Evolutionary conservation across 2,329 filamentous ascomycete species (phyloP), one percentile per base, ranked within the genome.

Genomic region (Byssothecium circinans): DNA sequence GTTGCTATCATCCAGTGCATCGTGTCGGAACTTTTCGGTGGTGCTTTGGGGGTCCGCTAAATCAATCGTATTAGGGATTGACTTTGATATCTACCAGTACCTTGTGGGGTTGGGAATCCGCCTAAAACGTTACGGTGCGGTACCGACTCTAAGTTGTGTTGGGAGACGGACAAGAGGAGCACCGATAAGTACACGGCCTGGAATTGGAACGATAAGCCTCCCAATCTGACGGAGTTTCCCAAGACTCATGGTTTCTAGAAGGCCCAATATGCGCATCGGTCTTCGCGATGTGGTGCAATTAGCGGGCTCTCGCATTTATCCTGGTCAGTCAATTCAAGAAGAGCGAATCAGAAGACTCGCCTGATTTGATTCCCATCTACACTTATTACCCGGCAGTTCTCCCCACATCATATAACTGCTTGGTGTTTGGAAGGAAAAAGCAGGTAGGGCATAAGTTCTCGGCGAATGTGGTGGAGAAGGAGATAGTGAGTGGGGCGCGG

Each of bases 1-100:
- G n/a, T 33, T 19, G 33, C n/a, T 3, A 41, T 44, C 4, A 19
- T 44, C 43, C 39, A 48, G 27, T 41, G 37, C 52, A 54, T 54
- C 32, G 11, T 48, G 33, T 17, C 8, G 30, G 23, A 25, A 6
- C 23, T 25, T 25, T 25, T 25, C n/a, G n/a, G n/a, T n/a, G n/a
- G n/a, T n/a, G n/a, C n/a, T n/a, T n/a, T n/a, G n/a, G n/a, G n/a
- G n/a, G n/a, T n/a, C n/a, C n/a, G n/a, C n/a, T n/a, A n/a, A n/a
- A n/a, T n/a, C n/a, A n/a, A n/a, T n/a, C n/a, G n/a, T n/a, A n/a
- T n/a, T n/a, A n/a, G n/a, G 29, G 14, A n/a, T 8, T 32, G 29
- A 5, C 29, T 32, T 32, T 5, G 14, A 4, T 32, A 14, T 32
- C 4, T 8, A 32, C 12, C 6, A 14, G 19, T 36, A n/a, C n/a